Conservation (phyloP, 805 yeast genomes). For the Ogataea pilisensis region DNA sequence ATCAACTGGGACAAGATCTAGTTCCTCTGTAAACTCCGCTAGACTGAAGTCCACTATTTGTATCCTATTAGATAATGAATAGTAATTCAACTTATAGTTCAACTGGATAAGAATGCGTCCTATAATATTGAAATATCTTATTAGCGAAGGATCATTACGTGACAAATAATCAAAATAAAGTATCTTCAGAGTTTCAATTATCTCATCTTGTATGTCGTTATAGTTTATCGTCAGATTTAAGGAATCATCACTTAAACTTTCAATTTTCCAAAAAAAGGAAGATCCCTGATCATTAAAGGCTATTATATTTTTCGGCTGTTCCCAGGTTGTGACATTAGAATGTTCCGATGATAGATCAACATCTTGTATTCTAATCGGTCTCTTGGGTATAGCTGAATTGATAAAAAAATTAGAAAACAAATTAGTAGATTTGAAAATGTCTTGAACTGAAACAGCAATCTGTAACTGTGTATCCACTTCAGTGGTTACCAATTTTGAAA, state of each 20-base stretch:
- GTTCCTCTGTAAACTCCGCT: slow-evolving; percentile 1
- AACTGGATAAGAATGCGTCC: slow-evolving; percentile 18
- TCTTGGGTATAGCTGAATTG: slow-evolving; percentile 47
- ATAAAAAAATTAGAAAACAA: slow-evolving; percentile 67
- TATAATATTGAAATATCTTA: slow-evolving; percentile 22
- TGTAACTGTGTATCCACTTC: slow-evolving; percentile 50
- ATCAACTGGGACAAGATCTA: slow-evolving; percentile 10
- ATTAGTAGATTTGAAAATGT: slow-evolving; percentile 54
- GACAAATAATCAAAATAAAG: slow-evolving; percentile 15
- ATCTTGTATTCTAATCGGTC: slow-evolving; percentile 51
- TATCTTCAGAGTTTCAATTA: slow-evolving; percentile 25
- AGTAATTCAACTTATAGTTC: slow-evolving; percentile 25
- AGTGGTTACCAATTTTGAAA: slow-evolving; percentile 15
- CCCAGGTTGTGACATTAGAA: slow-evolving; percentile 26
- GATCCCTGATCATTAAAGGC: slow-evolving; percentile 72
- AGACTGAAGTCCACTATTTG: slow-evolving; percentile 11
- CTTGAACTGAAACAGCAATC: slow-evolving; percentile 76
- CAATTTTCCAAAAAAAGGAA: slow-evolving; percentile 54
- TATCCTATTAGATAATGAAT: slow-evolving; percentile 23
- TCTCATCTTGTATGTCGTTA: slow-evolving; percentile 44
- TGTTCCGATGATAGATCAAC: slow-evolving; percentile 30
- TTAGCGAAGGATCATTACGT: slow-evolving; percentile 6
- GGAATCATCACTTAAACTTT: slow-evolving; percentile 30
- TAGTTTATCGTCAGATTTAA: slow-evolving; percentile 43
- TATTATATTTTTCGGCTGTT: slow-evolving; percentile 34